Percentiles rank a stretch among this genome's conserved stretches.
phyloP scores from a whole-genome alignment of 139 green algal genomes.

The Edaphochlamys debaryana region DNA sequence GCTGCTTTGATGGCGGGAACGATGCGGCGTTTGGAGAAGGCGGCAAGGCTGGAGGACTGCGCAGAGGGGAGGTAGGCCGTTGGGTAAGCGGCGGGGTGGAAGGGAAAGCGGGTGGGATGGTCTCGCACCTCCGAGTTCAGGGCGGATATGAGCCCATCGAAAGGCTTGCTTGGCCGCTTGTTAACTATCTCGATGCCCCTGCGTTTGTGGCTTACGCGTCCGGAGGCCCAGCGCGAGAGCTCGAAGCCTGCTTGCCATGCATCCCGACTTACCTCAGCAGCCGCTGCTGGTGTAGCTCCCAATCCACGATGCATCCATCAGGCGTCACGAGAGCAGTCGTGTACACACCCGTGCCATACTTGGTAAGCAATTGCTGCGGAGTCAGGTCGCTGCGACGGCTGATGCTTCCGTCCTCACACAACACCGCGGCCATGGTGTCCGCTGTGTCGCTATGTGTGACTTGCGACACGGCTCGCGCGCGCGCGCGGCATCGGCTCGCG shows the following conservation, averaged over 20 bases:
- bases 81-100: not conserved
- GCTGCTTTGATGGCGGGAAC: not conserved
- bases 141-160: not conserved
- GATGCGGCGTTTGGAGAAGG: not conserved
- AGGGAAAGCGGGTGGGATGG: not conserved
- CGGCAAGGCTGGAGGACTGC: not conserved
- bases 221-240: not conserved
- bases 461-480: too few species aligned
- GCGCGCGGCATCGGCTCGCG: too few species aligned
- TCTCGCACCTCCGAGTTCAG: not conserved
- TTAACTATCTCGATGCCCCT: slow-evolving; percentile 6
- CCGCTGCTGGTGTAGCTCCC: not conserved
- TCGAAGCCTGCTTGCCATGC: not conserved
- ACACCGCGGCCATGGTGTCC: too few species aligned
- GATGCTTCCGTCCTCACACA: too few species aligned
- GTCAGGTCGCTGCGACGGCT: not conserved
- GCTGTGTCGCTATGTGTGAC: too few species aligned
- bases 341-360: not conserved
- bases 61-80: not conserved
- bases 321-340: not conserved
- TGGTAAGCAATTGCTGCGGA: not conserved
- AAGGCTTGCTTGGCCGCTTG: not conserved
- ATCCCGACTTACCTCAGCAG: not conserved
- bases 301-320: not conserved
- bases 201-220: not conserved